These are phyloP conservation scores for Gliomastix tumulicola DNA, from an alignment of 2,329 filamentous ascomycete species.

Conservation along the genomic window DNA sequence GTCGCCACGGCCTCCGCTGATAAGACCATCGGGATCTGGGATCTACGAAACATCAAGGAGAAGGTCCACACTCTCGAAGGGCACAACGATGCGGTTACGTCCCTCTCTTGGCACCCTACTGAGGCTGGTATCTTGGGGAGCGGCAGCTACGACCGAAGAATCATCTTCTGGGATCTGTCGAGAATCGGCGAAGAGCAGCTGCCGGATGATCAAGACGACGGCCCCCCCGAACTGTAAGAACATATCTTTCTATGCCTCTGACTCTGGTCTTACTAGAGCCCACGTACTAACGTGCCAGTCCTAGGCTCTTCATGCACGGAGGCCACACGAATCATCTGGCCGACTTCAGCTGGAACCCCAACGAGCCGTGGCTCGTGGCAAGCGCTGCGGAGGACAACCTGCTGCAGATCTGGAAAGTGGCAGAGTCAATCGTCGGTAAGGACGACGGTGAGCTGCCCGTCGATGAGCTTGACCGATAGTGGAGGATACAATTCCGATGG, in stretches of 20 bases:
- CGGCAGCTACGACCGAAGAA: slow-evolving; percentile 84
- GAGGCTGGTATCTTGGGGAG: slow-evolving; percentile 86
- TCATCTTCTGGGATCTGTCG: slow-evolving; percentile 95
- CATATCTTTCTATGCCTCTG: not conserved
- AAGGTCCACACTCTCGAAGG: slow-evolving; percentile 87
- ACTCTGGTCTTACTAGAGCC: too few species aligned
- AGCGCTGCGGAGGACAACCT: slow-evolving; percentile 96
- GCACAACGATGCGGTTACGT: slow-evolving; percentile 85
- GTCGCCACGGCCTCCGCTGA: slow-evolving; percentile 92
- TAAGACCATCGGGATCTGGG: slow-evolving; percentile 93
- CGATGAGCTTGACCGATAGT: slow-evolving; percentile 65
- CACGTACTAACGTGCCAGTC: too few species aligned
- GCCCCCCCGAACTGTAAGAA: slow-evolving; percentile 84
- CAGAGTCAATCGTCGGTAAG: slow-evolving; percentile 72
- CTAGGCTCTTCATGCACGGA: slow-evolving; percentile 92
- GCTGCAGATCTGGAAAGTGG: slow-evolving; percentile 88
- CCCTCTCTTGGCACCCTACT: slow-evolving; percentile 88
- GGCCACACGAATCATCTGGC: slow-evolving; percentile 95
- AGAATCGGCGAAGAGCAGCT: slow-evolving; percentile 90
- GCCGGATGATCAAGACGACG: slow-evolving; percentile 91
- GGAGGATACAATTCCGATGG: too few species aligned
- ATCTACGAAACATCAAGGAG: slow-evolving; percentile 81
- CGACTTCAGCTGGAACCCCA: slow-evolving; percentile 97
- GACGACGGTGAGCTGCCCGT: slow-evolving; percentile 69
- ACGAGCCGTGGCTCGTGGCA: slow-evolving; percentile 94